These are phyloP conservation scores for Pythium chondricola DNA, from an alignment of 352 stramenopile genomes.

Conservation along the genomic window DNA sequence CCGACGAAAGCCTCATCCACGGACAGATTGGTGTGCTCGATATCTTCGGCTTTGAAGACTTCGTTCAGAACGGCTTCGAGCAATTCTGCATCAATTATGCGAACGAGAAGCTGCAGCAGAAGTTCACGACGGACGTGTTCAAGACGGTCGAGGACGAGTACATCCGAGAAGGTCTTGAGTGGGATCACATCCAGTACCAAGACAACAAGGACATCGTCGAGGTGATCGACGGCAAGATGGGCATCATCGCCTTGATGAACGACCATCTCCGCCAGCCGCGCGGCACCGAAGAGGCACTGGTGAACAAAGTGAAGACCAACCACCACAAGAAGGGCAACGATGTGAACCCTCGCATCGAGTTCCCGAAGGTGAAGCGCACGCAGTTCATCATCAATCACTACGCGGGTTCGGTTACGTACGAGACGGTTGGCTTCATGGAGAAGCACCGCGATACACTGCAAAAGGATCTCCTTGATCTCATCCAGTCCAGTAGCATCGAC, in stretches of 20 bases:
- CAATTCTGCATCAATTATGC: conserved; percentile 93
- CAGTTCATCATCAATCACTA: conserved; percentile 97
- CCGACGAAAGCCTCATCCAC: conserved; percentile 59
- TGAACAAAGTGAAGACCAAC: conserved; percentile 86
- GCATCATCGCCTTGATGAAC: conserved; percentile 87
- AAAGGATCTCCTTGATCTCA: conserved; percentile 91
- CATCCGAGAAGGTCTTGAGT: conserved; percentile 94
- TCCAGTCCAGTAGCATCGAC: conserved; percentile 62
- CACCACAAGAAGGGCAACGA: conserved; percentile 68
- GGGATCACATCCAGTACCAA: conserved; percentile 97
- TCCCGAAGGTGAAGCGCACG: conserved; percentile 84
- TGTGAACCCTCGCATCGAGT: conserved; percentile 74
- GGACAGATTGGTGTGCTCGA: conserved; percentile 95
- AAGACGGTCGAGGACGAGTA: conserved; percentile 99
- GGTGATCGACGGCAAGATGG: conserved; percentile 91
- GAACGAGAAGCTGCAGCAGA: conserved; percentile 88
- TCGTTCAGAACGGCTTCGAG: conserved; percentile 91
- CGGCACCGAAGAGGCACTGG: conserved; percentile 80
- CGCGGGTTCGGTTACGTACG: conserved; percentile 92
- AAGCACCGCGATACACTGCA: conserved; percentile 95
- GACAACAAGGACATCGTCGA: conserved; percentile 98
- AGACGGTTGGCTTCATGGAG: conserved; percentile 94
- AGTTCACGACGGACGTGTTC: conserved; percentile 95
- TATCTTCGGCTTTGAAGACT: conserved; percentile 99
- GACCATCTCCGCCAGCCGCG: conserved; percentile 81